phyloP scores from a whole-genome alignment of 768 basidiomycete species.

The Nevesoporus exiguus region DNA sequence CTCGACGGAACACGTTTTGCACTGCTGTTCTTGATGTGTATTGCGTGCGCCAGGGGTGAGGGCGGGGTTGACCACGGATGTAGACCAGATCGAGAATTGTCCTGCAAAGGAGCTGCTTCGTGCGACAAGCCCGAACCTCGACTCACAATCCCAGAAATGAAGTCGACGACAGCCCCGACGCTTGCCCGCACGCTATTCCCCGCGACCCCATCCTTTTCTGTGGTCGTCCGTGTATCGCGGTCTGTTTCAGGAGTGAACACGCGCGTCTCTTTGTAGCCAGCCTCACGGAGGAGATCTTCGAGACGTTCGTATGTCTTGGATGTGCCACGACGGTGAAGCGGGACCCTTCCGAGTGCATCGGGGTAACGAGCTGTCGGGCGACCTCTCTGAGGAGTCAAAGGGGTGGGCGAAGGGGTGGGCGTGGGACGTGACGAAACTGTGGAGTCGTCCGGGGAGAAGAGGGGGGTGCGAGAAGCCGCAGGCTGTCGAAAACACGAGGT shows the following conservation, averaged over 20 bases:
- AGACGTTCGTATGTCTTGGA: conserved; percentile 80
- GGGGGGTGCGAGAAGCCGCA: not conserved
- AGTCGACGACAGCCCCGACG: conserved; percentile 57
- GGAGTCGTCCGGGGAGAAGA: conserved; percentile 8
- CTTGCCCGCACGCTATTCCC: conserved; percentile 42
- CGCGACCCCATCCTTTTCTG: conserved; percentile 24
- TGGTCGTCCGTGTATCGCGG: conserved; percentile 34
- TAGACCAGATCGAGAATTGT: not conserved
- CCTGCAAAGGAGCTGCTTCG: conserved; percentile 15
- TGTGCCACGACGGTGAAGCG: conserved; percentile 73
- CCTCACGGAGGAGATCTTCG: conserved; percentile 81
- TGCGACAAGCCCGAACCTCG: conserved; percentile 20
- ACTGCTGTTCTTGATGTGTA: conserved; percentile 9
- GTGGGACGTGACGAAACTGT: conserved; percentile 8
- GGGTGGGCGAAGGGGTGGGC: conserved; percentile 25
- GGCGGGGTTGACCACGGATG: conserved; percentile 24
- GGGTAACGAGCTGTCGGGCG: conserved; percentile 51
- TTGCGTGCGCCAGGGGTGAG: conserved; percentile 22
- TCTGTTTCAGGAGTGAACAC: conserved; percentile 85
- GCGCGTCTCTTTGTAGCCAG: conserved; percentile 90
- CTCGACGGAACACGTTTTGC: conserved; percentile 12
- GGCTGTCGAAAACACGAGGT: conserved; percentile 12
- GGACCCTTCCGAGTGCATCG: conserved; percentile 59
- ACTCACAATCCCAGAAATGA: conserved; percentile 57
- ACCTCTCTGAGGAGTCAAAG: conserved; percentile 41